Base-by-base conservation (phyloP, 352 stramenopile genomes). In the Phytophthora fragariae region DNA sequence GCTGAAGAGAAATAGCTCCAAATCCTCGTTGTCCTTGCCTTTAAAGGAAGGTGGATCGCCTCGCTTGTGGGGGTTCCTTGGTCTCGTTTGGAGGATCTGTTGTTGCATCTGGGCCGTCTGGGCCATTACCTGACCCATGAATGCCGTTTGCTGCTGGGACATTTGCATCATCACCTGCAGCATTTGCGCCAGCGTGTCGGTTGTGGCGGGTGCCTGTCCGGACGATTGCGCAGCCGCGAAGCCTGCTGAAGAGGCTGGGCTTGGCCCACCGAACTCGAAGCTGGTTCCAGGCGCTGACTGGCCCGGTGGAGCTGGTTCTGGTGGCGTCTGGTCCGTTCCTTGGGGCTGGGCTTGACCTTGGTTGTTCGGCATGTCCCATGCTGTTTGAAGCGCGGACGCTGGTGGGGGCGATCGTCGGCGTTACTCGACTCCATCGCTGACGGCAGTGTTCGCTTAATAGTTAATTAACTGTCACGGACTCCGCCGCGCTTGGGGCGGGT, bases 1-100 rank as follows among this genome's bases (percentile, higher is more conserved):
- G 37, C 41, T 65, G 35, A 74, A 70, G 56, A 53, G 65, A 8
- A 9, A 74, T 0, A 65, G 46, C 35, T 74, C 60, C 10, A 74
- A 19, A 47, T 70, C 68, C 6, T 75, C 55, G 37, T 24, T 61
- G 54, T 57, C 54, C 0, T 50, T 70, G 19, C 61, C 68, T 7
- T 70, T 17, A 14, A 65, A 70, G n/a, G 3, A n/a, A 7, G 68
- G 61, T n/a, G 54, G 68, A 14, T 75, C 54, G 2, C 10, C 21
- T 50, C 41, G 10, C 46, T 53, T 53, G 6, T 37, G 12, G 27
- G 41, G 2, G 35, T 8, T 5, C 35, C 35, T 56, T 5, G 49
- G 41, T 1, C 35, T 29, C n/a, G 57, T 12, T 17, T 72, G 47
- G 12, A 72, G 19, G 11, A 71, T 65, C n/a, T 65, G 65, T 33